phyloP scores from a whole-genome alignment of 2,329 filamentous ascomycete species.

The Hymenoscyphus repandus region DNA sequence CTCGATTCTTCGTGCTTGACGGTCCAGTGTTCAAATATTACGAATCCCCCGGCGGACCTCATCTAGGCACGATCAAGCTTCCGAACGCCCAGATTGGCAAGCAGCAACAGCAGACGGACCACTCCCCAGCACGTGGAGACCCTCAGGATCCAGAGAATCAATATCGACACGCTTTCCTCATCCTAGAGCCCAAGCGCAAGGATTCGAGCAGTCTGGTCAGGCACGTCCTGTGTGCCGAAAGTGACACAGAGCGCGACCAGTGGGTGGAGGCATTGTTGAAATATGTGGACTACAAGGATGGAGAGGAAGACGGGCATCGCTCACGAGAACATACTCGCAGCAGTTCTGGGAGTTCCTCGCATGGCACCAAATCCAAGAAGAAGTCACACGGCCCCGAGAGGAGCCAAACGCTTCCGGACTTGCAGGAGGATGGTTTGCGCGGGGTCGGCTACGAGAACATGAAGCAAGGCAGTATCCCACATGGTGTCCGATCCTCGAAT shows the following conservation, averaged over 20 bases:
- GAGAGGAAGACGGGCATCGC: constrained; percentile 44
- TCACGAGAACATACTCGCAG: constrained; percentile 35
- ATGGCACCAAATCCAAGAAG: constrained; percentile 38
- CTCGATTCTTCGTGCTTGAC: constrained; percentile 65
- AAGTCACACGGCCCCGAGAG: constrained; percentile 33
- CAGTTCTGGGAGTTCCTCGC: constrained; percentile 32
- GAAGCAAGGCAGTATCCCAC: constrained; percentile 31
- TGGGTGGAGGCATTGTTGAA: constrained; percentile 90
- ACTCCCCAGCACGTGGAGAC: constrained; percentile 52
- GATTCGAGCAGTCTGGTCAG: constrained; percentile 83
- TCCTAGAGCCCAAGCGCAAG: constrained; percentile 93
- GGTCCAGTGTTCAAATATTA: constrained; percentile 79
- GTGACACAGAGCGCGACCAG: constrained; percentile 81
- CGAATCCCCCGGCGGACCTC: constrained; percentile 82
- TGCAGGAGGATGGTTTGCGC: constrained; percentile 34
- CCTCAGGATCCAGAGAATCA: constrained; percentile 84
- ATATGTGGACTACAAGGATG: constrained; percentile 74
- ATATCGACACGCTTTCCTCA: constrained; percentile 92
- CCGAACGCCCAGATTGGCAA: constrained; percentile 89
- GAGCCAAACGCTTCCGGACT: constrained; percentile 31
- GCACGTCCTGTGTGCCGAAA: constrained; percentile 94
- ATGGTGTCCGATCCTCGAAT: constrained; percentile 28
- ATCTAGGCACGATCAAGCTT: constrained; percentile 90
- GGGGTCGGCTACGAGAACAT: constrained; percentile 34
- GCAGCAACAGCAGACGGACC: constrained; percentile 59